phyloP scores from a whole-genome alignment of 352 stramenopile species.

The Pythium pyrilobum region DNA sequence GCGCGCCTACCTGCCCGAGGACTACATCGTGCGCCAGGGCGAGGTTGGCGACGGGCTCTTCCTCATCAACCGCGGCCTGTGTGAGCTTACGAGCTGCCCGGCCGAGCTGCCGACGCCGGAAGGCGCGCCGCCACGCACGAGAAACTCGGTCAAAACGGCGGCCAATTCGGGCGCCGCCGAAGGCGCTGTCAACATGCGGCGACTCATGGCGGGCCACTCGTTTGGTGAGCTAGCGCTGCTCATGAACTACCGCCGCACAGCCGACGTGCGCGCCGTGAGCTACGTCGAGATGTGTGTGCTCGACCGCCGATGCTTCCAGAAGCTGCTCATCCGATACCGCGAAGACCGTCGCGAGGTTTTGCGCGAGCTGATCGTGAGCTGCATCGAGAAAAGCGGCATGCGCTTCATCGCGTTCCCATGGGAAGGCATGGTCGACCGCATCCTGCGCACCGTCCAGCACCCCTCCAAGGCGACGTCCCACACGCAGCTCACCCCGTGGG shows the following conservation, averaged over 20 bases:
- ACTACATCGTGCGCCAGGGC: slow-evolving; percentile 35
- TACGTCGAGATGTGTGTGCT: slow-evolving; percentile 29
- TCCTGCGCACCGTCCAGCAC: background rate
- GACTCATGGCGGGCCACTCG: slow-evolving; percentile 24
- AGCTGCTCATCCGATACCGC: slow-evolving; percentile 18
- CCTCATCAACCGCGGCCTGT: slow-evolving; percentile 34
- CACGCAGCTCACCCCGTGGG: slow-evolving; percentile 17
- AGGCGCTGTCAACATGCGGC: slow-evolving; percentile 24
- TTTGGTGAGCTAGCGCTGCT: slow-evolving; percentile 37
- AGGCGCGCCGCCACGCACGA: background rate
- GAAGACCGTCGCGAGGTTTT: slow-evolving; percentile 20
- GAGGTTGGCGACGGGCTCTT: slow-evolving; percentile 32
- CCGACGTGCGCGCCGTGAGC: slow-evolving; percentile 19
- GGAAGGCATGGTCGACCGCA: slow-evolving; percentile 21
- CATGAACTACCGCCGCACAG: slow-evolving; percentile 28
- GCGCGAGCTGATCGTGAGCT: slow-evolving; percentile 17
- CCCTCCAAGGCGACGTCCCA: slow-evolving; percentile 1
- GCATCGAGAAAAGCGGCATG: slow-evolving; percentile 22
- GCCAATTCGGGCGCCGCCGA: background rate
- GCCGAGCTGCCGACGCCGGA: background rate
- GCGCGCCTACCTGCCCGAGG: slow-evolving; percentile 32
- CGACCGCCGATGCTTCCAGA: slow-evolving; percentile 14
- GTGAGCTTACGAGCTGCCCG: slow-evolving; percentile 23
- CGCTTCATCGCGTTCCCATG: slow-evolving; percentile 23
- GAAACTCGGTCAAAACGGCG: slow-evolving; percentile 17